Evolutionary conservation across 2,329 filamentous ascomycete species (phyloP), one percentile per base, ranked within the genome.

Genomic region (Oidium heveae): DNA sequence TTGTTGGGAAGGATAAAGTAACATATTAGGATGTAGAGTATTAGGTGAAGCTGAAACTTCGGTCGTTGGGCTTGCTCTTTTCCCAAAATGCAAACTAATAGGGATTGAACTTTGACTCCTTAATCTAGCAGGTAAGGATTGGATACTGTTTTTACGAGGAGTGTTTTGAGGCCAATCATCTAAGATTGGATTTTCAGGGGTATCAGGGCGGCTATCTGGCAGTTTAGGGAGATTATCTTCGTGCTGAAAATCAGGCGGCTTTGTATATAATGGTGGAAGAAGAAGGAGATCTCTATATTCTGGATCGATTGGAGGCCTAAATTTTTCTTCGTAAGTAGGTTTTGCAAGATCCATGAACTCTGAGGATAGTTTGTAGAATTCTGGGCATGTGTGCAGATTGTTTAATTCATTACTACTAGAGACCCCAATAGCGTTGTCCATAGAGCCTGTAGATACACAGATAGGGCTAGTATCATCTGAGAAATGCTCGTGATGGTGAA

Each of bases 381-480:
- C 50, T 39, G n/a, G 12, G n/a, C n/a, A 16, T 1, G 37, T 16
- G 12, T n/a, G 4, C 6, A 8, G 5, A 32, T 32, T 32, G 6
- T 39, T 39, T n/a, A 39, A 39, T 16, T 39, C 12, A 39, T 4
- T 39, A 8, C 15, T 39, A 16, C 9, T 39, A 39, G 37, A 39
- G 2, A 9, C 15, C 37, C 4, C n/a, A 39, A 39, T 39, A n/a
- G n/a, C 37, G 12, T 39, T 39, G 12, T 15, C 37, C 12, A 39
- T 39, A 39, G 37, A 9, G 5, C 78, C 77, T 76, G 70, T 77
- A 80, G 77, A 76, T 72, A 74, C 75, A 77, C 77, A 77, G 76
- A 74, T 71, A 73, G 73, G 80, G 74, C 70, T 77, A 77, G 78
- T 75, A 72, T 75, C 77, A 80, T 68, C 78, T 80, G 80, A 80